A percentile compares a stretch with the other conserved stretches of the same genome.
Evolutionary conservation across 139 green algal species (phyloP).

Genomic region (Gonium pectorale): DNA sequence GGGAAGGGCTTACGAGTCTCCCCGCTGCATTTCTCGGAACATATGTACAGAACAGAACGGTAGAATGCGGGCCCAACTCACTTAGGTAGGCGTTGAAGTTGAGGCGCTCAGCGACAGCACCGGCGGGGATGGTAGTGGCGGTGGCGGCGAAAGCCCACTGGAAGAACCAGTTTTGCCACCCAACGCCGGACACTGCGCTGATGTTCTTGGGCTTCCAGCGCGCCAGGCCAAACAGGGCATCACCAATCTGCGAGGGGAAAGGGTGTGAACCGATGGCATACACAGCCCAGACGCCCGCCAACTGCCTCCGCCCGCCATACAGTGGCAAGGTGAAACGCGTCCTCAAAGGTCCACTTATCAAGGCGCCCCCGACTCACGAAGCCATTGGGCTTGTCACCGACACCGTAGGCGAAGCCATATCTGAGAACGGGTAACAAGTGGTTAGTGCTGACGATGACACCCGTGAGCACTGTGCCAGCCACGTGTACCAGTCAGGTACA

Average conservation of each 20-base stretch:
- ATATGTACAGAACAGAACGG: no score
- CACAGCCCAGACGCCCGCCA: no score
- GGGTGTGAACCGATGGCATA: no score
- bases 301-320: no score
- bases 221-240: constrained; percentile 55
- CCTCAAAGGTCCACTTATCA: no score
- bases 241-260: constrained; percentile 60
- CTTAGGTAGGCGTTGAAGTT: constrained; percentile 70
- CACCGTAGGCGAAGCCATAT: constrained; percentile 73
- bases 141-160: constrained; percentile 84
- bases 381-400: constrained; percentile 44
- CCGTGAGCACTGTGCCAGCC: no score
- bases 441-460: no score
- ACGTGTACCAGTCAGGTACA: background rate
- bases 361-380: constrained; percentile 63
- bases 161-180: constrained; percentile 64
- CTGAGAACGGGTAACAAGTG: no score
- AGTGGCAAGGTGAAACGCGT: no score
- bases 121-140: constrained; percentile 77
- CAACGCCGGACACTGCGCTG: background rate
- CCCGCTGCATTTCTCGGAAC: no score
- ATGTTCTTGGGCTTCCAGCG: constrained; percentile 17
- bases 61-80: background rate
- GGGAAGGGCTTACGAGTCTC: no score
- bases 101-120: constrained; percentile 79